Base-by-base conservation (phyloP, 306 rosid species). In the Dalbergia oliveri region DNA sequence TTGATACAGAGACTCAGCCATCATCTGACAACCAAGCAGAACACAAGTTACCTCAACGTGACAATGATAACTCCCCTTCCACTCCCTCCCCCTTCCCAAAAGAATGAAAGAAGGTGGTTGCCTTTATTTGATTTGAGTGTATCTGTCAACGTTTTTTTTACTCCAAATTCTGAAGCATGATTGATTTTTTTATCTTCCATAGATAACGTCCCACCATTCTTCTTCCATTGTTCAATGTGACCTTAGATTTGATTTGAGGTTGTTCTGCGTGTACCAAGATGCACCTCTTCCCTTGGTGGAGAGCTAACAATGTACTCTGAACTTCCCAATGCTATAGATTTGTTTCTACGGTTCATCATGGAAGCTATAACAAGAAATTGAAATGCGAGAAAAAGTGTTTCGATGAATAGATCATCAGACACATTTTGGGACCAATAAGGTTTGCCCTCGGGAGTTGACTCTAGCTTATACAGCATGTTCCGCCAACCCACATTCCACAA, bases 21-120 rank as follows among this genome's bases (percentile, higher is more conserved):
- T 82, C 88, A 2, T 77, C 93, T 8, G 90, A 37, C 18, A 86
- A 82, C 80, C 88, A 72, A 88, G 86, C 90, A 33, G 91, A 78
- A 79, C 66, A 15, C 45, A 58, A 76, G n/a, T 39, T 65, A 18
- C 60, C 79, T 75, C 82, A 82, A 58, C 51, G 0, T 19, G 80
- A 67, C 23, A 50, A 5, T 23, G 81, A 43, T 19, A 49, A 50
- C 45, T 62, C 81, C 39, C 69, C 80, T 68, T 43, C 75, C 49
- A 33, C 67, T 35, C 58, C 74, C 5, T 75, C 71, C 31, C 76
- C 74, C 81, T 58, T 78, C 15, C 70, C 84, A 67, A 63, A 78
- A 53, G 63, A 60, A 44, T 72, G 82, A 79, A 63, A 47, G 56
- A 47, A 57, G 69, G n/a, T 8, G 21, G 10, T 37, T 59, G 56